phyloP scores from a whole-genome alignment of 2,329 filamentous ascomycete genomes.

The Sporothrix variecibatus region DNA sequence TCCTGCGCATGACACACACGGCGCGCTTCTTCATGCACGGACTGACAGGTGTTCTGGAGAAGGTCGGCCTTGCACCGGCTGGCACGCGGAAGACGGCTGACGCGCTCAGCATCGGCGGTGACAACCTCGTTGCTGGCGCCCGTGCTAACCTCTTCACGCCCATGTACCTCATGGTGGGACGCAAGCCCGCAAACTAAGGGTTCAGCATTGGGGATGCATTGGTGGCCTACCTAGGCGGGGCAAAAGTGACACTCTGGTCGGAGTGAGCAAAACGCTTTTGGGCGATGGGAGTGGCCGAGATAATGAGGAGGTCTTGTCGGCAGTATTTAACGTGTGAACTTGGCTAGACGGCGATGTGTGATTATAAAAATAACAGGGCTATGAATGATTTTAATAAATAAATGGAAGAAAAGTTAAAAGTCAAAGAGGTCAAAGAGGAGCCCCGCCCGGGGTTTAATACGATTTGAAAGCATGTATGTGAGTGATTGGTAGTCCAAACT shows the following conservation, averaged over 20 bases:
- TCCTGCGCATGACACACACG: slow-evolving; percentile 84
- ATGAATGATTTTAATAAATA: neutral
- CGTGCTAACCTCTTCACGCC: slow-evolving; percentile 93
- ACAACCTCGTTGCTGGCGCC: slow-evolving; percentile 84
- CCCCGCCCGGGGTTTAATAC: too few species aligned
- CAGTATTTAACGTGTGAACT: neutral
- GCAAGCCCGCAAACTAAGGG: slow-evolving; percentile 67
- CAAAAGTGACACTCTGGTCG: neutral
- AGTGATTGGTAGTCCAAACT: neutral
- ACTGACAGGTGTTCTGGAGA: slow-evolving; percentile 76
- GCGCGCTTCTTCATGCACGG: slow-evolving; percentile 75
- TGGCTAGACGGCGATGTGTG: neutral
- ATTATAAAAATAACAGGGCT: slow-evolving; percentile 4
- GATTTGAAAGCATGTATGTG: too few species aligned
- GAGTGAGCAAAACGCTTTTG: neutral
- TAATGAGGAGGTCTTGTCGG: slow-evolving; percentile 26
- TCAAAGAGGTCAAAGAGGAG: too few species aligned
- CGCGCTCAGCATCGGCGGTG: slow-evolving; percentile 77
- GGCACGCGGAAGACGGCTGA: slow-evolving; percentile 96
- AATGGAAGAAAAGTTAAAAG: neutral
- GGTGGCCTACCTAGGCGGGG: neutral
- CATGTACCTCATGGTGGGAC: slow-evolving; percentile 95
- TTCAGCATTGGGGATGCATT: neutral
- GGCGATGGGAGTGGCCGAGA: slow-evolving; percentile 1
- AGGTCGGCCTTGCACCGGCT: slow-evolving; percentile 69